Percentiles rank a stretch among this genome's conserved stretches.
These are phyloP conservation scores for Tolypocladium pustulatum DNA, from an alignment of 2,329 filamentous ascomycete species.

Conservation along the genomic window DNA sequence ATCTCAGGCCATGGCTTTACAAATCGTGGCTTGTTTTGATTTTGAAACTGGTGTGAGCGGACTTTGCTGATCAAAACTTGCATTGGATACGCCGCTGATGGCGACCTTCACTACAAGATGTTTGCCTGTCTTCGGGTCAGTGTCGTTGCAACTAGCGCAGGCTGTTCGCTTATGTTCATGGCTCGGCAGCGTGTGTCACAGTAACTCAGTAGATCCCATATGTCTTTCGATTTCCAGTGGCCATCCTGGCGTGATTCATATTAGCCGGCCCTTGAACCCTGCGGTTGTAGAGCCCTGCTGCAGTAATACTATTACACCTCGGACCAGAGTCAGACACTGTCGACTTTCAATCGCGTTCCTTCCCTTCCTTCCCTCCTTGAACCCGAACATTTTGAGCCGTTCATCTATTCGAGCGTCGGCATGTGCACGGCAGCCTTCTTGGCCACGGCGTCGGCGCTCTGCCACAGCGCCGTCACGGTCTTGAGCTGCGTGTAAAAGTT, in stretches of 20 bases:
- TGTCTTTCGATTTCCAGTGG: neutral
- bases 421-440: slow-evolving; percentile 82
- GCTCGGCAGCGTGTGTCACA: no score
- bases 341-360: neutral
- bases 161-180: no score
- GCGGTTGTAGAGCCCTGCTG: neutral
- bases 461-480: slow-evolving; percentile 93
- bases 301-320: neutral
- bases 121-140: no score
- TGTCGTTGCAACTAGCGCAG: no score
- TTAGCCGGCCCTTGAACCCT: neutral
- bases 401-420: slow-evolving; percentile 45
- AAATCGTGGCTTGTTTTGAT: no score
- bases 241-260: neutral
- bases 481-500: slow-evolving; percentile 96
- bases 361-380: neutral
- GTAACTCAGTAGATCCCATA: no score
- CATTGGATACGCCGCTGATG: no score
- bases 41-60: no score
- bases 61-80: no score
- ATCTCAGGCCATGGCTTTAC: no score
- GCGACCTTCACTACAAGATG: no score
- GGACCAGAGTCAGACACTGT: neutral
- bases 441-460: slow-evolving; percentile 70
- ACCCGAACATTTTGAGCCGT: neutral